Percentiles rank a stretch among this genome's conserved stretches.
Conservation (phyloP, 805 yeast species). For the Diddensiella santjacobensis region DNA sequence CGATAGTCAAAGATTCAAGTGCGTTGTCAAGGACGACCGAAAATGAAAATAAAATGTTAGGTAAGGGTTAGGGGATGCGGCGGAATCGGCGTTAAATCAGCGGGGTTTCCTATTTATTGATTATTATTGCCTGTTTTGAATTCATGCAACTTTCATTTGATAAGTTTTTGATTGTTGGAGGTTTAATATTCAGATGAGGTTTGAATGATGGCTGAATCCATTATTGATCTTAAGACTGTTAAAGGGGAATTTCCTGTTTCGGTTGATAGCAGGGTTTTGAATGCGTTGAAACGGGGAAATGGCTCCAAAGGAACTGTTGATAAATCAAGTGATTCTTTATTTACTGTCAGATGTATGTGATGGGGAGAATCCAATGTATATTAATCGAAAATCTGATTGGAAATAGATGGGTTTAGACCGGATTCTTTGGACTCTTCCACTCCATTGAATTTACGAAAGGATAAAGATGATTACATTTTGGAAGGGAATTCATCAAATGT, state of each 20-base stretch:
- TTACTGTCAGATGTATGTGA: constrained; percentile 13
- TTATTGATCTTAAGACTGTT: constrained; percentile 6
- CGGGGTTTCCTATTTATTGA: too few relatives aligned
- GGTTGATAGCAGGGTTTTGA: constrained; percentile 5
- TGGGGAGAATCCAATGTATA: not conserved
- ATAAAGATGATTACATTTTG: constrained; percentile 22
- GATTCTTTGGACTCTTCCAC: constrained; percentile 20
- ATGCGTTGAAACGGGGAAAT: not conserved
- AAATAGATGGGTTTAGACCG: constrained; percentile 24
- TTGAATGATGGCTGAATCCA: constrained; percentile 3
- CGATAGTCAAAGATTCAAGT: too few relatives aligned
- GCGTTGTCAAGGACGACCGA: too few relatives aligned
- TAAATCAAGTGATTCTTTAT: not conserved
- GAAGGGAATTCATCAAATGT: not conserved
- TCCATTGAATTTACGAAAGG: constrained; percentile 17
- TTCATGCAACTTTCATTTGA: too few relatives aligned
- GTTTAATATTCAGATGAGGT: too few relatives aligned
- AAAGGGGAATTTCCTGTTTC: constrained; percentile 15
- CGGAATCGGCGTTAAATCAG: too few relatives aligned
- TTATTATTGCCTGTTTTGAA: too few relatives aligned
- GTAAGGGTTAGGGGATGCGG: too few relatives aligned
- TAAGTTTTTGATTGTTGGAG: too few relatives aligned
- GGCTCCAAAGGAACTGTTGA: not conserved
- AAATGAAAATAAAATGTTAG: too few relatives aligned
- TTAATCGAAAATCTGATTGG: not conserved